Percentiles rank a stretch among this genome's conserved stretches.
These are phyloP conservation scores for Strobilomyces confusus DNA, from an alignment of 768 basidiomycete species.

Conservation along the genomic window DNA sequence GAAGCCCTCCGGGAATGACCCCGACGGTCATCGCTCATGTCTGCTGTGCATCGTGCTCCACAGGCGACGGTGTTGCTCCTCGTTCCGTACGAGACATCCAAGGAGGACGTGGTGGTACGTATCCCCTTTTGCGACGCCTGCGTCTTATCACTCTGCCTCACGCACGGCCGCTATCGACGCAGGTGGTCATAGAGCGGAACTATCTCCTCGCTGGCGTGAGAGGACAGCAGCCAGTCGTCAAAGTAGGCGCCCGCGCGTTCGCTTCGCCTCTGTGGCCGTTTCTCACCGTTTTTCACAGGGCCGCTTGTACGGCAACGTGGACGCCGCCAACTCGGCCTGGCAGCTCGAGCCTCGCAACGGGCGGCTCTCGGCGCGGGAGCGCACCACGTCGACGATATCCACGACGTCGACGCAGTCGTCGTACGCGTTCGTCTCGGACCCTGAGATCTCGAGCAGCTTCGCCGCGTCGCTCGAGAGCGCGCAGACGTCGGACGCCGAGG, in stretches of 20 bases:
- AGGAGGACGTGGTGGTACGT: constrained; percentile 68
- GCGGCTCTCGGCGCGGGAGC: constrained; percentile 53
- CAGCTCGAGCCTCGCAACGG: constrained; percentile 69
- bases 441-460: constrained; percentile 81
- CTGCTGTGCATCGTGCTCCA: constrained; percentile 14
- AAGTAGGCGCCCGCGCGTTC: constrained; percentile 42
- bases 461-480: constrained; percentile 77
- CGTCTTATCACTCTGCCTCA: constrained; percentile 1
- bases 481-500: constrained; percentile 69
- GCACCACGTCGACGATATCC: constrained; percentile 72
- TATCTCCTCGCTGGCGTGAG: constrained; percentile 71
- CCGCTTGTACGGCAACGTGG: constrained; percentile 65
- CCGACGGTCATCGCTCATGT: constrained; percentile 15
- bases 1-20: constrained; percentile 15
- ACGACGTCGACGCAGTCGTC: constrained; percentile 77
- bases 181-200: constrained; percentile 73
- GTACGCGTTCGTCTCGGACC: constrained; percentile 79
- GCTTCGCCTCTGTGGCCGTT: not conserved
- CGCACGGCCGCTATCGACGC: not conserved
- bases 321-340: constrained; percentile 67
- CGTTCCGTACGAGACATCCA: constrained; percentile 66
- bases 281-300: constrained; percentile 37
- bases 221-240: constrained; percentile 66
- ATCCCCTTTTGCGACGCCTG: not conserved
- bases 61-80: constrained; percentile 76